Base-by-base conservation (phyloP, 148 eudicot genomes). In the Chenopodium quinoa region DNA sequence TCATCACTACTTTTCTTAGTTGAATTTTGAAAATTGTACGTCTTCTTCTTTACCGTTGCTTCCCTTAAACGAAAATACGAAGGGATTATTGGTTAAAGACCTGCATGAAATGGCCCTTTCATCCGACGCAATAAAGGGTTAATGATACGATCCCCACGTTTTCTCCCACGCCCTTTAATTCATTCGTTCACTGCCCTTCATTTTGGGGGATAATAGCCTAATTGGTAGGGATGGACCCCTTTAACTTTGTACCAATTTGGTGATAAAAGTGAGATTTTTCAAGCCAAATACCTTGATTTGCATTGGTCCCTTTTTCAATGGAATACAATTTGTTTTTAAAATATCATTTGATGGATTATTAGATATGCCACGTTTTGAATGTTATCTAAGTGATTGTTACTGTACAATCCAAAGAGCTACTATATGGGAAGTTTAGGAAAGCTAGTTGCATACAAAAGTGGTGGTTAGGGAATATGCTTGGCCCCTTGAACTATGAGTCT, bases 311-410 rank as follows among this genome's bases (percentile, higher is more conserved):
- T 71, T 72, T 22, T 72, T 40, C 75, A 72, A 44, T 9, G 75
- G 54, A 56, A 56, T 34, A 16, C 9, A 72, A 44, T 4, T 27
- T 27, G 1, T 27, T 40, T 40, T 6, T 5, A 40, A 40, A 40
- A 40, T 40, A 75, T 48, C 79, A 76, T 44, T 32, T 60, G 50
- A 22, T 76, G 19, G 69, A 20, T 76, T 10, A 76, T 19, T n/a
- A 32, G 4, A 12, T 9, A 60, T 62, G 79, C 23, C 78, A 76
- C 69, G 69, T 76, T 8, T 52, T 37, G 31, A 50, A 74, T 62
- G 17, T 12, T 17, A 56, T 56, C 16, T 17, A 19, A 4, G 5
- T 56, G 62, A 56, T 56, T 56, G 62, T 56, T 56, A 56, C 62
- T 14, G 0, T 56, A 56, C 62, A 56, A 56, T 56, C 16, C 62